Evolutionary conservation across 2,329 filamentous ascomycete genomes (phyloP).

Genomic region (Colletotrichum caudatum): DNA sequence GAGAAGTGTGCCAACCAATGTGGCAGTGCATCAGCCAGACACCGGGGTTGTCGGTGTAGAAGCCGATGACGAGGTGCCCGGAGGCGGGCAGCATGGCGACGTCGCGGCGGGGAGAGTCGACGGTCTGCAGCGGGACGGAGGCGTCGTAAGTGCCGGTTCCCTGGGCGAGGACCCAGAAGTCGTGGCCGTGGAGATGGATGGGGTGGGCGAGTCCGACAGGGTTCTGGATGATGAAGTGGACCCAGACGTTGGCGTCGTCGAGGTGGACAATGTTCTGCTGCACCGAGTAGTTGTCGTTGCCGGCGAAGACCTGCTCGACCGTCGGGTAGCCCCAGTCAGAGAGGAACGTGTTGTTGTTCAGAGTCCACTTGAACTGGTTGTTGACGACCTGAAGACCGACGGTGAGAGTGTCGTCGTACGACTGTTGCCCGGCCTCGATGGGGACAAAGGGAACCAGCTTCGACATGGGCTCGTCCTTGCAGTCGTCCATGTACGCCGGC

Average conservation of each 20-base stretch:
- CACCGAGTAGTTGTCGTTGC: conserved; percentile 42
- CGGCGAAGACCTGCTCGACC: conserved; percentile 42
- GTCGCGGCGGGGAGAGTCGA: conserved; percentile 65
- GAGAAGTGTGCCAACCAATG: conserved; percentile 44
- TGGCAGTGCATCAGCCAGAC: conserved; percentile 64
- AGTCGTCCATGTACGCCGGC: conserved; percentile 46
- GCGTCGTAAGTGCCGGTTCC: conserved; percentile 44
- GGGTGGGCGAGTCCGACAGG: conserved; percentile 54
- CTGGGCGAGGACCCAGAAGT: conserved; percentile 50
- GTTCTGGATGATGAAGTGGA: conserved; percentile 51
- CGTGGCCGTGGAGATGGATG: conserved; percentile 63
- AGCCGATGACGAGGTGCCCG: conserved; percentile 63
- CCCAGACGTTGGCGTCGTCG: conserved; percentile 46
- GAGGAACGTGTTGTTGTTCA: conserved; percentile 60
- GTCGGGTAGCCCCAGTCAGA: conserved; percentile 62
- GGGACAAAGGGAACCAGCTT: conserved; percentile 52
- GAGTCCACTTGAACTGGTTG: conserved; percentile 59
- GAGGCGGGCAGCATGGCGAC: conserved; percentile 59
- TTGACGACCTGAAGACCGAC: conserved; percentile 44
- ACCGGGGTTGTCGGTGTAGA: conserved; percentile 63
- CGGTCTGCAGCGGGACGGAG: conserved; percentile 33
- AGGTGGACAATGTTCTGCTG: conserved; percentile 45
- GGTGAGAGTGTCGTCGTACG: conserved; percentile 47
- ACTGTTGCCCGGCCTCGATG: conserved; percentile 48
- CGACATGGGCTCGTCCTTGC: conserved; percentile 51